Evolutionary conservation across 345 rosid species (phyloP), one percentile per base, ranked within the genome.

Genomic region (Acer negundo): DNA sequence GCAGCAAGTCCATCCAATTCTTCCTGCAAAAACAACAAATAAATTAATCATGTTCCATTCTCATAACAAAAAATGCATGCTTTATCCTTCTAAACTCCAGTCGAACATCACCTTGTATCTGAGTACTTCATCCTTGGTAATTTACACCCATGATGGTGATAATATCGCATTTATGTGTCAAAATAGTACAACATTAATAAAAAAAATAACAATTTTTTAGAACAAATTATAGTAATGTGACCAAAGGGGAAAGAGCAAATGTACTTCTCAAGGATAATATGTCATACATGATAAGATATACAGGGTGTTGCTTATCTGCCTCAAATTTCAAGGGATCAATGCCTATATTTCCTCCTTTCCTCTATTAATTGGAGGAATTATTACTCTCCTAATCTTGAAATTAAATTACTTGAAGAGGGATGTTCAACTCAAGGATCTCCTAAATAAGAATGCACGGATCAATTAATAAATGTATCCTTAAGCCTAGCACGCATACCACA

Each of bases 1-100:
- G 89, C 49, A 6, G 93, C 86, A 84, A 96, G 91, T 84, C 81
- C 72, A 53, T 96, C 98, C 85, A 96, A 81, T 82, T 96, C 98
- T 79, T 89, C 92, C 99, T 96, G 91, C 58, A 80, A 74, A 75
- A 38, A 69, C 19, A 73, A 53, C 42, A 58, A 5, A 66, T 46
- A 11, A 62, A 78, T 40, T 40, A 13, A 49, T 47, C 68, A 72
- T 56, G n/a, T 40, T 68, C 6, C 9, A 49, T 42, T 44, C 53
- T 35, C 59, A 55, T 35, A 69, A 23, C 22, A 3, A 9, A 20
- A 46, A 23, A 46, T 72, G 15, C 71, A 73, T 69, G 46, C 1
- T 58, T 76, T 42, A 13, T 38, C 59, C n/a, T 20, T 65, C 31
- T 53, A 42, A 62, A 62, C 10, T 16, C 69, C 61, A 23, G 23